A percentile compares a stretch with the other conserved stretches of the same genome.
Evolutionary conservation across 371 early-diverging fungal species (phyloP).

Genomic region (Chytridium lagenaria): DNA sequence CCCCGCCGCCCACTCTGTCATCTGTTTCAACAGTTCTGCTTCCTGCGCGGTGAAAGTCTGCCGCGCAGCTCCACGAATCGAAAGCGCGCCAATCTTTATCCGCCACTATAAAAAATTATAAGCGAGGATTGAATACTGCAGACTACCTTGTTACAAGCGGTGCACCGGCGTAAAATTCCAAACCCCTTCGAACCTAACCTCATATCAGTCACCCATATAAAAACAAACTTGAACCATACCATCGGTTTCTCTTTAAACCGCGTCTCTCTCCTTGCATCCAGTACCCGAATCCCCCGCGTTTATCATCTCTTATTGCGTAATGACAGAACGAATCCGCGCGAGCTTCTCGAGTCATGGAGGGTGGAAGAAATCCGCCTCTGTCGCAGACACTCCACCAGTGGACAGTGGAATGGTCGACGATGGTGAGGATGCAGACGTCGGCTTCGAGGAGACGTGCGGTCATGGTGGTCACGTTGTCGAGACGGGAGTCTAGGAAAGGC

Average conservation of each 20-base stretch:
- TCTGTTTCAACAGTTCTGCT: conserved; percentile 34
- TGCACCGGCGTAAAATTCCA: conserved; percentile 36
- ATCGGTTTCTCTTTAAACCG: conserved; percentile 27
- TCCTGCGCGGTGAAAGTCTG: conserved; percentile 30
- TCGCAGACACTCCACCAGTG: conserved; percentile 32
- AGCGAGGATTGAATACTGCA: background rate
- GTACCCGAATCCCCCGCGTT: conserved; percentile 31
- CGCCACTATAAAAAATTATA: conserved; percentile 1
- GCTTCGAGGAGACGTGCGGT: conserved; percentile 29
- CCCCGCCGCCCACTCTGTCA: conserved; percentile 38
- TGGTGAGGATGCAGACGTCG: conserved; percentile 33
- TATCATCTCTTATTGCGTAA: conserved; percentile 31
- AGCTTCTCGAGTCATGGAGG: conserved; percentile 7
- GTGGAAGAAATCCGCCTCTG: conserved; percentile 10
- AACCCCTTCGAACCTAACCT: conserved; percentile 20
- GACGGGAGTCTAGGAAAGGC: background rate
- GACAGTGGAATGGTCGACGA: conserved; percentile 20
- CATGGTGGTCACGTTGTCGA: conserved; percentile 30
- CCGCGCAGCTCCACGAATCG: conserved; percentile 33
- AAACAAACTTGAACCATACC: conserved; percentile 6
- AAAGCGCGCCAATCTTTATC: conserved; percentile 35
- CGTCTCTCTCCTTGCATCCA: conserved; percentile 33
- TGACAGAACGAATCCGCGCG: conserved; percentile 35
- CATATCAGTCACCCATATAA: background rate
- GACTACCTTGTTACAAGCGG: conserved; percentile 29